Conservation (phyloP, 2,329 filamentous ascomycete genomes). For the Xylariaceae sp. region DNA sequence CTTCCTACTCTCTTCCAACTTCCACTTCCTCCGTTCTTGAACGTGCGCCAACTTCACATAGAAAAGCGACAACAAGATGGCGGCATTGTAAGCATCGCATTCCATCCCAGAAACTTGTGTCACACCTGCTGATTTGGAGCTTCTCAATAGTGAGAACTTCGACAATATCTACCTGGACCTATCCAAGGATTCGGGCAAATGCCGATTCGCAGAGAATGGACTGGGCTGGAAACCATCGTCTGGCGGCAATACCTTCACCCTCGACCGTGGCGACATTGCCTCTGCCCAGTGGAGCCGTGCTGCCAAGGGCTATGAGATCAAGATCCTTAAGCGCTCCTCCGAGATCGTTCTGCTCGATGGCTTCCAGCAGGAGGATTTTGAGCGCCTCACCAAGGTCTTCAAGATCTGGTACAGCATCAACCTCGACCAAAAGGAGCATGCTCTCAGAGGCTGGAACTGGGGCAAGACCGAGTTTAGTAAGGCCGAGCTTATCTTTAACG, state of each 20-base stretch:
- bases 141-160: slow-evolving; percentile 74
- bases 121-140: slow-evolving; percentile 9
- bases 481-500: slow-evolving; percentile 91
- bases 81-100: slow-evolving; percentile 25
- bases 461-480: slow-evolving; percentile 97
- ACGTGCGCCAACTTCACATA: slow-evolving; percentile 5
- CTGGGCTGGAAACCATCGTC: slow-evolving; percentile 90
- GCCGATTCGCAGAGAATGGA: slow-evolving; percentile 89
- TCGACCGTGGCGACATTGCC: slow-evolving; percentile 80
- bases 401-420: slow-evolving; percentile 97
- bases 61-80: slow-evolving; percentile 19
- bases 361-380: slow-evolving; percentile 90
- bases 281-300: slow-evolving; percentile 93
- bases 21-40: slow-evolving; percentile 1
- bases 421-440: slow-evolving; percentile 89
- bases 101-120: not conserved
- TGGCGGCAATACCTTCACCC: slow-evolving; percentile 88
- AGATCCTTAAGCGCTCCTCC: slow-evolving; percentile 79
- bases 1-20: slow-evolving; percentile 5
- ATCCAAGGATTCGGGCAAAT: slow-evolving; percentile 87
- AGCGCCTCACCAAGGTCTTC: slow-evolving; percentile 86
- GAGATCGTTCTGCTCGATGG: slow-evolving; percentile 92
- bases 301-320: slow-evolving; percentile 87
- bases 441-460: slow-evolving; percentile 97
- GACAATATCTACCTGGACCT: slow-evolving; percentile 96